phyloP scores from a whole-genome alignment of 1,139 yeast species.

The Suhomyces yuchorum region DNA sequence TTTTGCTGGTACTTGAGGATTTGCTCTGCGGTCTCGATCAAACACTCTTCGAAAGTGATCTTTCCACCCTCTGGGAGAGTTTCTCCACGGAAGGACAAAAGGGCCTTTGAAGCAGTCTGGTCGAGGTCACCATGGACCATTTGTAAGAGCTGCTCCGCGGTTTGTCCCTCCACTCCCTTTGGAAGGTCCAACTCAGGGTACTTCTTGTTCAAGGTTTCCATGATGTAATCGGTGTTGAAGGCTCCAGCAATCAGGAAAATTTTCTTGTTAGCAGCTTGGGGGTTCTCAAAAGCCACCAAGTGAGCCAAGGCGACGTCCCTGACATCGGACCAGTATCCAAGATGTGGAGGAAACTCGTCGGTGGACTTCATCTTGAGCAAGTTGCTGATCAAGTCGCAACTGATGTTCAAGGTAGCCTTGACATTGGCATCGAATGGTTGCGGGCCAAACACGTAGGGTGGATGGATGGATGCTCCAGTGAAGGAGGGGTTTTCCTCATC shows the following conservation, averaged over 20 bases:
- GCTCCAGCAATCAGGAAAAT: constrained; percentile 3
- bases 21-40: constrained; percentile 33
- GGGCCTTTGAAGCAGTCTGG: too few species aligned
- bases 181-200: constrained; percentile 13
- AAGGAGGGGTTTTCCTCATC: not conserved
- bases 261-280: constrained; percentile 12
- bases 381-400: not conserved
- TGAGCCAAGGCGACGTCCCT: constrained; percentile 13
- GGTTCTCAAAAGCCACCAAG: too few species aligned
- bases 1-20: not conserved
- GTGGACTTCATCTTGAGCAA: constrained; percentile 16
- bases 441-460: not conserved
- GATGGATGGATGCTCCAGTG: not conserved
- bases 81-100: too few species aligned
- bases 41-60: constrained; percentile 35
- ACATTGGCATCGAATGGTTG: not conserved
- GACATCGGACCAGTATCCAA: constrained; percentile 16
- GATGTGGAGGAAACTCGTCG: constrained; percentile 12
- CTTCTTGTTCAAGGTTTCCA: constrained; percentile 27
- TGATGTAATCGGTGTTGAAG: constrained; percentile 28
- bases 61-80: constrained; percentile 26
- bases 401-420: not conserved
- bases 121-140: too few species aligned
- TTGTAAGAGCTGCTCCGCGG: too few species aligned
- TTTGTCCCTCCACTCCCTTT: too few species aligned